Evolutionary conservation across 352 stramenopile genomes (phyloP).

Genomic region (Blastocystis hominis): DNA sequence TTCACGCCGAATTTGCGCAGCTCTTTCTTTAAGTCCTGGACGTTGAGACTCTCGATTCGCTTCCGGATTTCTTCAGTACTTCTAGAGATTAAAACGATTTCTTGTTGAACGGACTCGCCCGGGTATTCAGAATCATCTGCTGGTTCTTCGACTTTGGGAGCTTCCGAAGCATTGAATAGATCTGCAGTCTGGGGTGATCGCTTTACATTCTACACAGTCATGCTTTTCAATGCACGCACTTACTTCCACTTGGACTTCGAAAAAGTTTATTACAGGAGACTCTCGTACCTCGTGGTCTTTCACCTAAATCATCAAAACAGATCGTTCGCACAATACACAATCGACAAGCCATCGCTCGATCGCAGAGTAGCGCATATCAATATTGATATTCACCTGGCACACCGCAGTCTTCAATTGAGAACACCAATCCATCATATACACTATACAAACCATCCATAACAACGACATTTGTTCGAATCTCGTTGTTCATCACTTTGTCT

Average conservation of each 20-base stretch:
- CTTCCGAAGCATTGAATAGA: neutral
- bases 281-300: neutral
- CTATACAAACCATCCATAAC: constrained; percentile 31
- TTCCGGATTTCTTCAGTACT: neutral
- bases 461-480: constrained; percentile 11
- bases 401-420: neutral
- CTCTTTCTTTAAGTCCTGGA: constrained; percentile 5
- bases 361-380: neutral
- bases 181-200: neutral
- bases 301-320: neutral
- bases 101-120: neutral
- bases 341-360: constrained; percentile 11
- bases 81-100: neutral
- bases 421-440: neutral
- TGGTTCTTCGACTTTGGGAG: neutral
- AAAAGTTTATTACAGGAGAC: neutral
- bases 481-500: neutral
- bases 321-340: neutral
- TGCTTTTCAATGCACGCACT: neutral
- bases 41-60: neutral
- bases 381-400: constrained; percentile 18
- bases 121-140: neutral
- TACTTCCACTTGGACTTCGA: constrained; percentile 17
- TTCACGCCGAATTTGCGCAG: neutral
- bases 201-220: neutral